Conservation (phyloP, 179 eudicot species). For the Heliamphora pulchella region DNA sequence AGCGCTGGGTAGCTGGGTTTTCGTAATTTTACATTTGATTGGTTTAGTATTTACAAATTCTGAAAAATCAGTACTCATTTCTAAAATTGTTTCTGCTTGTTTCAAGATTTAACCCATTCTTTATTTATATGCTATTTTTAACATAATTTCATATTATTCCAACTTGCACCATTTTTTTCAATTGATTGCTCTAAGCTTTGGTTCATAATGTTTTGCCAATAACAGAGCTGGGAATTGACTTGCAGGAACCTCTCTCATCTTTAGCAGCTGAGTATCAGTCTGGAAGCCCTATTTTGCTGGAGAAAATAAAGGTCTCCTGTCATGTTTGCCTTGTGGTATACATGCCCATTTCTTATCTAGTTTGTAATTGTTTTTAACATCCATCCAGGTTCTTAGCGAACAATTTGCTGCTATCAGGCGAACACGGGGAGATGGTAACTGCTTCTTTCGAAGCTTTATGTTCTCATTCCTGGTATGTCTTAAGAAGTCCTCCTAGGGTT, state of each 20-base stretch:
- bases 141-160: background rate
- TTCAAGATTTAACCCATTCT: background rate
- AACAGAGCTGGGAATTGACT: background rate
- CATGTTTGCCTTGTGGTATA: slow-evolving; percentile 11
- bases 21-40: background rate
- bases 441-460: slow-evolving; percentile 95
- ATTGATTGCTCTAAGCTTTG: background rate
- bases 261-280: slow-evolving; percentile 74
- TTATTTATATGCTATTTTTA: background rate
- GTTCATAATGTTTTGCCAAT: background rate
- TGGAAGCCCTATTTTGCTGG: slow-evolving; percentile 76
- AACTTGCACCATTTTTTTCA: background rate
- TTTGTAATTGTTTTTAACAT: background rate
- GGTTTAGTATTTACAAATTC: background rate
- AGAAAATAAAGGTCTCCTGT: slow-evolving; percentile 69
- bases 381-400: slow-evolving; percentile 54
- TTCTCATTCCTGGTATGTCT: slow-evolving; percentile 71
- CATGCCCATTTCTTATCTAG: background rate
- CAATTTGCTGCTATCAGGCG: slow-evolving; percentile 76
- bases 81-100: background rate
- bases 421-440: slow-evolving; percentile 89
- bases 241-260: slow-evolving; percentile 83
- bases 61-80: background rate
- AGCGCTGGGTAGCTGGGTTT: background rate
- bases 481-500: background rate